These are phyloP conservation scores for Claviceps sp. DNA, from an alignment of 2,329 filamentous ascomycete species.

Conservation along the genomic window DNA sequence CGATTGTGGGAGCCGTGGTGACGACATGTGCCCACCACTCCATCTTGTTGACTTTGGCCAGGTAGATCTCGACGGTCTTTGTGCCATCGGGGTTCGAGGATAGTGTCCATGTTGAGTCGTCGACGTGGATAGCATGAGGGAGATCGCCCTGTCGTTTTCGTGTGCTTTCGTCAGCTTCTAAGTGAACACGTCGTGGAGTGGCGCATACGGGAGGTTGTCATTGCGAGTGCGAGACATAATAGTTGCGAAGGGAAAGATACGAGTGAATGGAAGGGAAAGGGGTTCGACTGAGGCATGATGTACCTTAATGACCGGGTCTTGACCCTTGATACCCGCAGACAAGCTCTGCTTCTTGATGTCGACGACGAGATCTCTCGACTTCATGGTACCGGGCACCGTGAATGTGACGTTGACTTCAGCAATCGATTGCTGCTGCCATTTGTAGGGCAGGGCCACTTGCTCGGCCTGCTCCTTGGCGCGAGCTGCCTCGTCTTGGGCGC, in stretches of 20 bases:
- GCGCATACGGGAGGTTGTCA: not conserved
- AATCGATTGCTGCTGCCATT: slow-evolving; percentile 94
- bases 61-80: slow-evolving; percentile 61
- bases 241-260: not conserved
- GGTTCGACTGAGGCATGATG: slow-evolving; percentile 24
- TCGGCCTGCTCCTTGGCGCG: slow-evolving; percentile 68
- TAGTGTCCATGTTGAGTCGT: slow-evolving; percentile 93
- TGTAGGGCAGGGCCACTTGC: slow-evolving; percentile 86
- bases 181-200: not conserved
- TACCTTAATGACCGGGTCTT: slow-evolving; percentile 73
- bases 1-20: slow-evolving; percentile 75
- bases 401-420: slow-evolving; percentile 72
- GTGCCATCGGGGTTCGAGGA: slow-evolving; percentile 56
- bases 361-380: slow-evolving; percentile 71
- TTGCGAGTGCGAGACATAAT: not conserved
- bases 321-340: slow-evolving; percentile 73
- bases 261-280: not conserved
- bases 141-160: slow-evolving; percentile 57
- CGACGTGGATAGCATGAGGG: slow-evolving; percentile 62
- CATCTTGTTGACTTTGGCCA: slow-evolving; percentile 94
- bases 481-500: slow-evolving; percentile 44
- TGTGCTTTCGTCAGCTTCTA: slow-evolving; percentile 3
- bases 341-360: slow-evolving; percentile 69
- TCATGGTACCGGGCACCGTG: slow-evolving; percentile 67
- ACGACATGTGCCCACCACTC: slow-evolving; percentile 97